Percentiles rank a stretch among this genome's conserved stretches.
These are phyloP conservation scores for Dalbergia oliveri DNA, from an alignment of 306 rosid species.

Conservation along the genomic window DNA sequence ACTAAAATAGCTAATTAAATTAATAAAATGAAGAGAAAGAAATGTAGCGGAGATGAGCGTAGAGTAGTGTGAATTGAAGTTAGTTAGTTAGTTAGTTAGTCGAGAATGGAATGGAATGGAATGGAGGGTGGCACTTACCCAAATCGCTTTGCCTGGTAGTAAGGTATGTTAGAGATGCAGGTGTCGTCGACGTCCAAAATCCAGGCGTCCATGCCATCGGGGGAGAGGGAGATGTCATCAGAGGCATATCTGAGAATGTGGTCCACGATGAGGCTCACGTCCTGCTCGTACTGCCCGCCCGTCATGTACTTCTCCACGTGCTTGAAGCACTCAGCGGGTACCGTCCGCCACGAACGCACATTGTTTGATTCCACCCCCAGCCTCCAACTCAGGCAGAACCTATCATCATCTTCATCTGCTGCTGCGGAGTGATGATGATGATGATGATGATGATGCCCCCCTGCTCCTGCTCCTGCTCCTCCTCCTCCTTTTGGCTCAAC, in stretches of 20 bases:
- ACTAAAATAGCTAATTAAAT: no score
- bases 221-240: conserved; percentile 34
- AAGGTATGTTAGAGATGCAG: conserved; percentile 74
- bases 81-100: no score
- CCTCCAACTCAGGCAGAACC: conserved; percentile 70
- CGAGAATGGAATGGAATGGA: neutral
- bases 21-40: no score
- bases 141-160: conserved; percentile 59
- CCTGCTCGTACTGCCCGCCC: conserved; percentile 68
- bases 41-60: no score
- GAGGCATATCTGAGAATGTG: conserved; percentile 52
- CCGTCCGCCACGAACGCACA: conserved; percentile 48
- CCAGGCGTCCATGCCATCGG: conserved; percentile 73
- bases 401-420: neutral
- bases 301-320: conserved; percentile 64
- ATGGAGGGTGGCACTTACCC: conserved; percentile 58
- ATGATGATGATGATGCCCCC: no score
- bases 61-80: no score
- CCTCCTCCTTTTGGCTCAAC: neutral
- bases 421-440: neutral
- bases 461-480: neutral
- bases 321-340: conserved; percentile 39
- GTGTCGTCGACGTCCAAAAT: conserved; percentile 86
- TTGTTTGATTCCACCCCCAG: conserved; percentile 62
- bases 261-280: conserved; percentile 48